Base-by-base conservation (phyloP, 805 yeast species). In the Wickerhamiella musiphila region DNA sequence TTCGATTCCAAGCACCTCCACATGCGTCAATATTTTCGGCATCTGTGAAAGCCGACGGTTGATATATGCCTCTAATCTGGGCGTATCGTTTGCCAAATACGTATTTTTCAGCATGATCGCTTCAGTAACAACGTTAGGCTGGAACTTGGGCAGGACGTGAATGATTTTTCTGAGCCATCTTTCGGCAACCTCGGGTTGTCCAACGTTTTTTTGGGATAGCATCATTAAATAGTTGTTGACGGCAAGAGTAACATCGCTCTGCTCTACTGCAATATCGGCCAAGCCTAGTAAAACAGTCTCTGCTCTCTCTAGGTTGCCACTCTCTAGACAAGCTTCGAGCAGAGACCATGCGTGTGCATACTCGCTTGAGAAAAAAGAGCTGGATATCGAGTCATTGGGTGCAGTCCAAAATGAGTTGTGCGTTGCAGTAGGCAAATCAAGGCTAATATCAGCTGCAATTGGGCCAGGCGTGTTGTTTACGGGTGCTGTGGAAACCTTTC, bases 301-400 rank as follows among this genome's bases (percentile, higher is more conserved):
- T 0, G 93, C 93, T 46, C 94, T 61, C 15, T 63, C 66, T 42
- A 64, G 67, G 47, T 78, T 76, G 33, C 65, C 64, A 21, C 77
- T 66, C 27, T 70, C 68, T 20, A 82, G 47, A 41, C 84, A 74
- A 0, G 90, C 86, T 44, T 82, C 93, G 25, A 81, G 60, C 22
- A 82, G 54, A 3, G 84, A 68, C 72, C 84, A 82, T 13, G 76
- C 59, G 44, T 75, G 75, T 33, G 63, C 58, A n/a, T 68, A 65
- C 40, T 70, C 75, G 46, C 65, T 67, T 5, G 76, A 63, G 49
- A 50, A 51, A 5, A 48, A 40, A 31, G 48, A 49, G 23, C 53
- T 35, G 2, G 47, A 31, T 4, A 51, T 37, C 10, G 35, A 28
- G 25, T 52, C 56, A 20, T 46, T 38, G 6, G 54, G 54, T n/a